These are phyloP conservation scores for Euptelea pleiosperma DNA, from an alignment of 164 flowering plant genomes.

Conservation along the genomic window DNA sequence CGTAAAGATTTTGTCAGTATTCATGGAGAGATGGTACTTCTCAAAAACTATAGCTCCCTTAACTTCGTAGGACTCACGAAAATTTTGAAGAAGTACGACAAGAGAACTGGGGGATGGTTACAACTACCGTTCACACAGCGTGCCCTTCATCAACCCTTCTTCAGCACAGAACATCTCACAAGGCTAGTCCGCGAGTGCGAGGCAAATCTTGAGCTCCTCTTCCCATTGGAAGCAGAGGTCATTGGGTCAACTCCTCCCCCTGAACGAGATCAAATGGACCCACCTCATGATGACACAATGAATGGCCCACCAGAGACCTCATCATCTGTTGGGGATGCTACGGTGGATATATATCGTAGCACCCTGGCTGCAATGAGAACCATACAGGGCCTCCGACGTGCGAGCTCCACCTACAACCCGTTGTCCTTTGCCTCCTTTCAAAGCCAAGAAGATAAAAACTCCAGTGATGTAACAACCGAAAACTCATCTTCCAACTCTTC, in stretches of 20 bases:
- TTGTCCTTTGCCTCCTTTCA: constrained; percentile 50
- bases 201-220: constrained; percentile 71
- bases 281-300: constrained; percentile 10
- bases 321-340: constrained; percentile 42
- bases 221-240: constrained; percentile 77
- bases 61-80: constrained; percentile 80
- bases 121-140: constrained; percentile 70
- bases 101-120: constrained; percentile 73
- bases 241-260: constrained; percentile 37
- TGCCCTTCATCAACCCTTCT: constrained; percentile 75
- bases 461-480: constrained; percentile 57
- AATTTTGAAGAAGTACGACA: constrained; percentile 86
- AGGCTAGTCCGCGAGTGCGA: constrained; percentile 75
- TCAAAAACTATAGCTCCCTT: constrained; percentile 79
- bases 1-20: constrained; percentile 74
- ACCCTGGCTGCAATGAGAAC: constrained; percentile 79
- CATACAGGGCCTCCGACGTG: constrained; percentile 59
- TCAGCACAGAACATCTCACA: constrained; percentile 72
- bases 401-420: constrained; percentile 79
- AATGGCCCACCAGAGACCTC: constrained; percentile 23
- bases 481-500: constrained; percentile 50
- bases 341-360: constrained; percentile 50
- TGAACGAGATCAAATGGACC: constrained; percentile 14
- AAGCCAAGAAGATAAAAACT: constrained; percentile 43
- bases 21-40: constrained; percentile 92